These are phyloP conservation scores for Xerocomellus intermedius DNA, from an alignment of 768 basidiomycete species.

Conservation along the genomic window DNA sequence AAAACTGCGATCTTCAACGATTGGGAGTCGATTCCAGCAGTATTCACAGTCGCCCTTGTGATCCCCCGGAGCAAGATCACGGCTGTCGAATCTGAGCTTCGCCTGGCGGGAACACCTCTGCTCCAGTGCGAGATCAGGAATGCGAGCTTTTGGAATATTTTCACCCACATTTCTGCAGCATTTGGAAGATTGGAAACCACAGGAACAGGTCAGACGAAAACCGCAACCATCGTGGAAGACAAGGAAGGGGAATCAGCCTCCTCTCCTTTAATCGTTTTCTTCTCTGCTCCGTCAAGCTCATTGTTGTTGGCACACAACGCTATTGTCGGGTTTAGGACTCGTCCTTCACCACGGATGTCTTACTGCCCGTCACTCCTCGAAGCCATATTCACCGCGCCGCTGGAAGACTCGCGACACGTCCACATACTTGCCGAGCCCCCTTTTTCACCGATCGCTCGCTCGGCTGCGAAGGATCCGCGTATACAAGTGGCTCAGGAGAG, in stretches of 20 bases:
- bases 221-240: slow-evolving; percentile 20
- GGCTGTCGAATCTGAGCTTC: slow-evolving; percentile 23
- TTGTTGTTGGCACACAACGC: slow-evolving; percentile 14
- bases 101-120: slow-evolving; percentile 20
- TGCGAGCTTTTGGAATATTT: slow-evolving; percentile 13
- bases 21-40: slow-evolving; percentile 30
- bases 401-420: slow-evolving; percentile 19
- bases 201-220: slow-evolving; percentile 18
- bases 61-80: slow-evolving; percentile 30
- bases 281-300: slow-evolving; percentile 17
- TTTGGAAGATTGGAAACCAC: slow-evolving; percentile 20
- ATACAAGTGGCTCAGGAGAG: slow-evolving; percentile 3
- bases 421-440: slow-evolving; percentile 28
- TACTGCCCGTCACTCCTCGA: not conserved
- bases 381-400: slow-evolving; percentile 20
- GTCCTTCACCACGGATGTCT: slow-evolving; percentile 13
- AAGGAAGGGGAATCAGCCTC: slow-evolving; percentile 14
- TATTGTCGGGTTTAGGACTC: slow-evolving; percentile 19
- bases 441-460: not conserved
- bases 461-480: slow-evolving; percentile 5
- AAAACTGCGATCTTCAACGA: slow-evolving; percentile 27
- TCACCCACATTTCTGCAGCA: slow-evolving; percentile 18
- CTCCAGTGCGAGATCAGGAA: slow-evolving; percentile 26
- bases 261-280: slow-evolving; percentile 26
- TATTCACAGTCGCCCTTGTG: slow-evolving; percentile 32